Base-by-base conservation (phyloP, 768 basidiomycete species). In the Boletus sp. region DNA sequence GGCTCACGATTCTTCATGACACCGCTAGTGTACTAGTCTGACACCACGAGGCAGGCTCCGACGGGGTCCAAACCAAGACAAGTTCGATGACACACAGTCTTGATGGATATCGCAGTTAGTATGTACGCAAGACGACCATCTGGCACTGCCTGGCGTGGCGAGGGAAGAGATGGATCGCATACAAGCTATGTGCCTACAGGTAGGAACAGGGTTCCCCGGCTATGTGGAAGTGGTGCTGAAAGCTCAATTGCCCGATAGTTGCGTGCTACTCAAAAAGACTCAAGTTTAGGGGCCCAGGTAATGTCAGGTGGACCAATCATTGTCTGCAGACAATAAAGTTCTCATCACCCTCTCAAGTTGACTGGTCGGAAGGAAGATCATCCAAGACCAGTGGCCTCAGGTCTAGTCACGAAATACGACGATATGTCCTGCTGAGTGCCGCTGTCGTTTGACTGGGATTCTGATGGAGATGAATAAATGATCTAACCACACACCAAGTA, bases 141-240 rank as follows among this genome's bases (percentile, higher is more conserved):
- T 25, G 25, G 25, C 32, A 14, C 47, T 19, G n/a, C 45, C 25
- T 14, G 23, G 30, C 25, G 49, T 21, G 49, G 49, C 30, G 21
- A 15, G 14, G 2, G 15, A 37, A 19, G 45, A 10, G 23, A 46
- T 19, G 19, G 27, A 29, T 11, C 27, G 41, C 42, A 29, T 13
- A 50, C 78, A 42, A 79, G 55, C 75, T 79, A 64, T 83, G 25
- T 25, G 25, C n/a, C n/a, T n/a, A n/a, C n/a, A n/a, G n/a, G n/a
- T n/a, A n/a, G n/a, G n/a, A n/a, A n/a, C n/a, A n/a, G n/a, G n/a
- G 33, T 14, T 2, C 7, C 29, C 7, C 23, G 14, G 14, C 21
- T 21, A 40, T 14, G 21, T 14, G 8, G n/a, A n/a, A n/a, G 15
- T 42, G 5, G 15, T 25, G 25, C 25, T 25, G 5, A 25, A n/a